Base-by-base conservation (phyloP, 164 flowering plant species). In the Santalum album region DNA sequence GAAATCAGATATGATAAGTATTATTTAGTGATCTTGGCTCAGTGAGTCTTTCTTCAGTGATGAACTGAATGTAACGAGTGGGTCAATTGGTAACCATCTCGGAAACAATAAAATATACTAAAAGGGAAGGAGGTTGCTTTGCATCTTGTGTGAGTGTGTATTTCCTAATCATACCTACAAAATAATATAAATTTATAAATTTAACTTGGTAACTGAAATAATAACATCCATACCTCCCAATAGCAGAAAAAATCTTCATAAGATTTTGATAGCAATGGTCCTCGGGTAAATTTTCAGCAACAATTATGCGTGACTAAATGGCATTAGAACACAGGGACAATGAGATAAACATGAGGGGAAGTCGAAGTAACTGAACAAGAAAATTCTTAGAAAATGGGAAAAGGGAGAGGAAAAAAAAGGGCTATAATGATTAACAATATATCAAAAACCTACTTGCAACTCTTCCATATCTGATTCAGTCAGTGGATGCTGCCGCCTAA, bases 251-350 rank as follows among this genome's bases (percentile, higher is more conserved):
- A 56, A 92, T 56, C 72, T 72, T 89, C 96, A 86, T 74, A n/a
- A 92, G 96, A 51, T 80, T 89, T 65, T 86, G 99, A 67, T 84
- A 78, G 70, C 87, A 86, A 72, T 87, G 96, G 65, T 87, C 96
- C 50, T 89, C 96, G 3, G 98, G 98, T 51, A 92, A 69, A 64
- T 92, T 92, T 66, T 92, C 99, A 63, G 95, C 96, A 67, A 92
- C 65, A 58, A 92, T 68, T 44, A 84, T 80, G 56, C 96, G 95
- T 48, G 94, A 75, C 99, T 92, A 70, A 58, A 18, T 42, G 9
- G 45, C 6, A 42, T n/a, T 6, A 42, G n/a, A 42, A 42, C 5
- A 17, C 6, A 5, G 21, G 10, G 1, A 4, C 2, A 42, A 42
- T 7, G 3, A 65, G 16, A 68, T 25, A 16, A 58, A 45, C 23